Evolutionary conservation across 2,329 filamentous ascomycete genomes (phyloP).

Genomic region (Penicillium olsonii): DNA sequence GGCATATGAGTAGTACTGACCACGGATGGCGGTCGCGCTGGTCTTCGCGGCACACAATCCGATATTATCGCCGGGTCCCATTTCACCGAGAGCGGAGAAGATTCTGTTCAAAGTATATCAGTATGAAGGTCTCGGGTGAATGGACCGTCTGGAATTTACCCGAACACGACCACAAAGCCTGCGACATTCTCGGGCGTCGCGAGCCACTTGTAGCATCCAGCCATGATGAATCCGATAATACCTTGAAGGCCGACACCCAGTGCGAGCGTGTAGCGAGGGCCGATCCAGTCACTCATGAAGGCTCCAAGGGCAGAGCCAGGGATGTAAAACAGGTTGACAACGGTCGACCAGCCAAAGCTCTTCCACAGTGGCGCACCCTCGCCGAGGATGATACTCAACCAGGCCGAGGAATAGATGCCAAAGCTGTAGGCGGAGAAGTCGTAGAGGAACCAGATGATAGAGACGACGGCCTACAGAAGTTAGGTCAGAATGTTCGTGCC

Average conservation of each 20-base stretch:
- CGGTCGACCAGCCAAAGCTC: conserved; percentile 82
- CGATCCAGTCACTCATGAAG: conserved; percentile 74
- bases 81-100: conserved; percentile 74
- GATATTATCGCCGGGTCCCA: conserved; percentile 90
- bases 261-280: conserved; percentile 73
- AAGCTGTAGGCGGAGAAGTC: conserved; percentile 86
- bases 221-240: conserved; percentile 85
- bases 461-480: conserved; percentile 55
- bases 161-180: conserved; percentile 77
- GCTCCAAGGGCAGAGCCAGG: conserved; percentile 79
- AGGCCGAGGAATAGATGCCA: conserved; percentile 75
- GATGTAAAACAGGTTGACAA: conserved; percentile 87
- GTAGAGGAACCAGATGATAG: conserved; percentile 82
- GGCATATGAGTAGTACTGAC: conserved; percentile 64
- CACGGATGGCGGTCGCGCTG: conserved; percentile 82
- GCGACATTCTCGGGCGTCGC: conserved; percentile 67
- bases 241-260: conserved; percentile 72
- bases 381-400: conserved; percentile 62
- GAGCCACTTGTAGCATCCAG: conserved; percentile 72
- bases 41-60: conserved; percentile 85
- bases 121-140: neutral
- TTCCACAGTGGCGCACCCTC: conserved; percentile 66
- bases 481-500: conserved; percentile 4
- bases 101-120: conserved; percentile 45
- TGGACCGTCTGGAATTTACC: conserved; percentile 36